Evolutionary conservation across 306 rosid species (phyloP).

Genomic region (Prunus mira): DNA sequence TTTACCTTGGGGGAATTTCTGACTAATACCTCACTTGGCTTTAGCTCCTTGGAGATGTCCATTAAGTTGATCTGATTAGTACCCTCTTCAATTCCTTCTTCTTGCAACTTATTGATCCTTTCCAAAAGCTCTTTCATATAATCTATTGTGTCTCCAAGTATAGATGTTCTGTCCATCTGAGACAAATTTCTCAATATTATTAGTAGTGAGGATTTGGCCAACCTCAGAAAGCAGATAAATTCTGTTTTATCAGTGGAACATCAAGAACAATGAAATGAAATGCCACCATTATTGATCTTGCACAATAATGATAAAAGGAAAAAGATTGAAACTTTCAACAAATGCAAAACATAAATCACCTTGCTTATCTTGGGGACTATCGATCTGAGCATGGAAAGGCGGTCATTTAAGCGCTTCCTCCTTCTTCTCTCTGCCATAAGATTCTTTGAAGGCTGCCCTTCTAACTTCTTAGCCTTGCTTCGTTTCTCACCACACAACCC

Average conservation of each 20-base stretch:
- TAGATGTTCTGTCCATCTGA: conserved; percentile 98
- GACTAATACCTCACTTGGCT: conserved; percentile 60
- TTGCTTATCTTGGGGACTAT: conserved; percentile 93
- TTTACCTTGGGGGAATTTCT: conserved; percentile 94
- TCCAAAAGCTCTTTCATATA: conserved; percentile 95
- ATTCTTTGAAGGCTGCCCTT: conserved; percentile 91
- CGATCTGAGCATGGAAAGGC: conserved; percentile 90
- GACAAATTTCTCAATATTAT: neutral
- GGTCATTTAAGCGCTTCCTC: conserved; percentile 75
- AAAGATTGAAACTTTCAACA: neutral
- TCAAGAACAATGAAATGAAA: neutral
- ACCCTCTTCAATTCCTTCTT: conserved; percentile 54
- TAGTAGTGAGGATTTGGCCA: neutral
- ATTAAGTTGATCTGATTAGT: conserved; percentile 42
- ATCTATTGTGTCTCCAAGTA: conserved; percentile 96
- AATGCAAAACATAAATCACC: conserved; percentile 35
- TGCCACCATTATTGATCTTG: neutral
- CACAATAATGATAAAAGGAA: neutral
- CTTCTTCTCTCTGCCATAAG: conserved; percentile 93
- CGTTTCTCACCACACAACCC: conserved; percentile 58
- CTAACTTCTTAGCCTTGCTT: conserved; percentile 48
- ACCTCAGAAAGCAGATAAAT: neutral
- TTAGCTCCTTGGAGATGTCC: conserved; percentile 60
- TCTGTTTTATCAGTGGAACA: neutral
- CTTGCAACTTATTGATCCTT: conserved; percentile 76